Evolutionary conservation across 1,284 basidiomycete genomes (phyloP).

Genomic region (Cutaneotrichosporon sp.): DNA sequence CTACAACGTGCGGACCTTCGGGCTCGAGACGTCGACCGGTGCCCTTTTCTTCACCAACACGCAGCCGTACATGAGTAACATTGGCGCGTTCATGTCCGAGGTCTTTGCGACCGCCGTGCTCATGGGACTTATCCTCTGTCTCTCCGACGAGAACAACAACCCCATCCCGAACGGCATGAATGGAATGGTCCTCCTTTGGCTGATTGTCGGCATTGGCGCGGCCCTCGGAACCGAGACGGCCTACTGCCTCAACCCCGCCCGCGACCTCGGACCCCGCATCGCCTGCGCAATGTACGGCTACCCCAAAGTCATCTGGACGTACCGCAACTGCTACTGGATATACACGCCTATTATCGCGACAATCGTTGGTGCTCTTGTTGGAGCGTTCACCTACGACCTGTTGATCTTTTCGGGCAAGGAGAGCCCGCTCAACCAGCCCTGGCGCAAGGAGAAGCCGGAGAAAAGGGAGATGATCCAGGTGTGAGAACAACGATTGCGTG

Average conservation of each 20-base stretch:
- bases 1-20: conserved; percentile 13
- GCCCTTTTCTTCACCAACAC: conserved; percentile 16
- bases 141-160: conserved; percentile 19
- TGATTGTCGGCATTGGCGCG: conserved; percentile 21
- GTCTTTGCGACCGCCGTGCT: conserved; percentile 20
- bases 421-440: conserved; percentile 17
- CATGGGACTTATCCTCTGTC: conserved; percentile 12
- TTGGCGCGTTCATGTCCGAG: conserved; percentile 19
- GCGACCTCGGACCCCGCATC: conserved; percentile 43
- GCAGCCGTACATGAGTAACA: conserved; percentile 16
- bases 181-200: conserved; percentile 13
- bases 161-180: conserved; percentile 16
- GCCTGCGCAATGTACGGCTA: conserved; percentile 36
- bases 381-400: conserved; percentile 18
- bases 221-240: conserved; percentile 22
- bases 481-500: too few species aligned
- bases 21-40: conserved; percentile 15
- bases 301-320: conserved; percentile 30
- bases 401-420: conserved; percentile 16
- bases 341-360: conserved; percentile 15
- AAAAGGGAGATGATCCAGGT: neutral
- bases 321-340: conserved; percentile 33
- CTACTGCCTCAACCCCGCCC: conserved; percentile 38
- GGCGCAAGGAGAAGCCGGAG: conserved; percentile 4
- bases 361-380: conserved; percentile 10